These are phyloP conservation scores for Calonectria henricotiae DNA, from an alignment of 2,329 filamentous ascomycete genomes.

Conservation along the genomic window DNA sequence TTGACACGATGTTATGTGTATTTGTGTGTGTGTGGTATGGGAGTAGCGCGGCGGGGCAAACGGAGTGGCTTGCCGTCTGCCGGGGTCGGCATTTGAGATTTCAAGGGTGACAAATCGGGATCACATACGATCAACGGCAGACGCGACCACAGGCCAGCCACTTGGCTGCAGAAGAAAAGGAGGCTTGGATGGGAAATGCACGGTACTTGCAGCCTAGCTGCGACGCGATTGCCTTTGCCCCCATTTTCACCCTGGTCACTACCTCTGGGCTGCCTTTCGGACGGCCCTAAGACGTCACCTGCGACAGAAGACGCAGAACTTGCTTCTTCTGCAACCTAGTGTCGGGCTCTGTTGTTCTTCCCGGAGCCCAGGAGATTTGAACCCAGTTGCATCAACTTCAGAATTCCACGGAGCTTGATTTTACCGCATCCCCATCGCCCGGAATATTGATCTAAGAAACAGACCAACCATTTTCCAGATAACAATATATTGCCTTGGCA, in stretches of 20 bases:
- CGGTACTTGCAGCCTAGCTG: not conserved
- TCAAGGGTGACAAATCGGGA: slow-evolving; percentile 25
- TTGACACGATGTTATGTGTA: slow-evolving; percentile 7
- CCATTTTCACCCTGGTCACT: not conserved
- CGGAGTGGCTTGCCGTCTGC: slow-evolving; percentile 39
- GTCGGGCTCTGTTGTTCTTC: slow-evolving; percentile 4
- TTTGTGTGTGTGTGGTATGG: not conserved
- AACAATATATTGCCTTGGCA: not conserved
- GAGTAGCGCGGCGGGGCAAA: slow-evolving; percentile 46
- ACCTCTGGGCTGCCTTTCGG: not conserved
- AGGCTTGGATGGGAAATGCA: not conserved
- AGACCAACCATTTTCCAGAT: not conserved
- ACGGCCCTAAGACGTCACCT: slow-evolving; percentile 18
- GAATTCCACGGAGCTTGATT: not conserved
- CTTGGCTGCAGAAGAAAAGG: not conserved
- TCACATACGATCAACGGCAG: slow-evolving; percentile 22
- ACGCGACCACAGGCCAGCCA: not conserved
- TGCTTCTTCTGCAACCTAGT: slow-evolving; percentile 31
- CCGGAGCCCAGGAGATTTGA: not conserved
- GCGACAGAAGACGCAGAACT: slow-evolving; percentile 28
- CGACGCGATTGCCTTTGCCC: not conserved
- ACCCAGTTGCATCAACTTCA: not conserved
- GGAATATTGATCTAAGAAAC: not conserved
- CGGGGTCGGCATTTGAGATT: slow-evolving; percentile 38
- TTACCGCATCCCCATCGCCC: not conserved